Conservation (phyloP, 2,329 filamentous ascomycete species). For the Sodiomyces alkalinus region DNA sequence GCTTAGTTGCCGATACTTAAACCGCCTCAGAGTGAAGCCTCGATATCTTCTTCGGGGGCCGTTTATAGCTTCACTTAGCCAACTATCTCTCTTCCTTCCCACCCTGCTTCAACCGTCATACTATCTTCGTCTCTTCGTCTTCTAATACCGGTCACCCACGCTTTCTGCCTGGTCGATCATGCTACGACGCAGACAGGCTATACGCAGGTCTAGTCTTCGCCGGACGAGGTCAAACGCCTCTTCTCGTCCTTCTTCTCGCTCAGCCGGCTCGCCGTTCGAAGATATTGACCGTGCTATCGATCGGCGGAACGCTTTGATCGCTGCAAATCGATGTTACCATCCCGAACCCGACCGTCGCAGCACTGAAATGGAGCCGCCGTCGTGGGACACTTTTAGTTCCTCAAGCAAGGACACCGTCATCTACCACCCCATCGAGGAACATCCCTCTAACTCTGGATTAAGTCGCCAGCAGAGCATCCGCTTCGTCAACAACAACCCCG, state of each 20-base stretch:
- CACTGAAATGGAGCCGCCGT: conserved; percentile 15
- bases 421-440: conserved; percentile 7
- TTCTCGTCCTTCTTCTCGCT: conserved; percentile 26
- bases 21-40: too few relatives aligned
- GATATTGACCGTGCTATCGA: conserved; percentile 32
- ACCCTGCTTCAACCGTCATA: too few relatives aligned
- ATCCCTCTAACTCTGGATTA: conserved; percentile 13
- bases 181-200: too few relatives aligned
- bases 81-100: too few relatives aligned
- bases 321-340: conserved; percentile 44
- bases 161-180: too few relatives aligned
- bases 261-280: conserved; percentile 26
- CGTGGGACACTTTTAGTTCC: neutral
- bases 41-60: too few relatives aligned
- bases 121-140: too few relatives aligned
- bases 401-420: conserved; percentile 10
- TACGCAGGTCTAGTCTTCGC: too few relatives aligned
- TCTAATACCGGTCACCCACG: too few relatives aligned
- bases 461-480: conserved; percentile 39
- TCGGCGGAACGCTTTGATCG: conserved; percentile 44
- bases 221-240: too few relatives aligned
- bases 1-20: too few relatives aligned
- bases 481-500: conserved; percentile 22
- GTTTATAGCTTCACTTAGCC: too few relatives aligned
- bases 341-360: conserved; percentile 29